phyloP scores from a whole-genome alignment of 176 grass and related monocot species.

The Secale cereale region DNA sequence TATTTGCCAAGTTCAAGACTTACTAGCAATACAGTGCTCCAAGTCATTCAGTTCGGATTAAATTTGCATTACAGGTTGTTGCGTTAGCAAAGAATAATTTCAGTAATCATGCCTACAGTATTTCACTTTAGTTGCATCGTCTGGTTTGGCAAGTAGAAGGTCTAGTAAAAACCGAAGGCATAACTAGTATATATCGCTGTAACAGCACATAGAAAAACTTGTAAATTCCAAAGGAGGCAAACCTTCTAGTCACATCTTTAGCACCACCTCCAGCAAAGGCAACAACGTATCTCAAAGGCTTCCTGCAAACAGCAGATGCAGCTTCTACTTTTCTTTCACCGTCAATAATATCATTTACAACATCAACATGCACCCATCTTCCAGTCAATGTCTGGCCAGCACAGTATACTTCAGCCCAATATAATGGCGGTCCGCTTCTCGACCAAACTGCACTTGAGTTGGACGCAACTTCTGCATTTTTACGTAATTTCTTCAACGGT shows the following conservation, averaged over 20 bases:
- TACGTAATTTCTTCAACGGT: constrained; percentile 39
- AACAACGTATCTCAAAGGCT: constrained; percentile 79
- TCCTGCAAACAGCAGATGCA: constrained; percentile 78
- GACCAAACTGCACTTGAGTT: constrained; percentile 82
- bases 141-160: constrained; percentile 8
- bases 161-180: not conserved
- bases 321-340: constrained; percentile 76
- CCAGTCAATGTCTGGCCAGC: constrained; percentile 61
- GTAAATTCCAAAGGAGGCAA: constrained; percentile 15
- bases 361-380: constrained; percentile 95
- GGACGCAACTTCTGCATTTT: constrained; percentile 40
- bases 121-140: not conserved
- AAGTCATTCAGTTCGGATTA: not conserved
- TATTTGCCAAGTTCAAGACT: not conserved
- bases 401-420: constrained; percentile 82
- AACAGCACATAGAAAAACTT: not conserved
- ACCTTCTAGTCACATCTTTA: constrained; percentile 99
- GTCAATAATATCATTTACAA: constrained; percentile 79
- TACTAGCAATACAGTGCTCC: not conserved
- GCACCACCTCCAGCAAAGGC: constrained; percentile 87
- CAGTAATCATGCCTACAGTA: not conserved
- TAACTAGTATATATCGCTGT: not conserved
- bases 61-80: not conserved
- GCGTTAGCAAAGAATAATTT: constrained; percentile 3
- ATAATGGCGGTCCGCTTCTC: constrained; percentile 62